A percentile compares a stretch with the other conserved stretches of the same genome.
Evolutionary conservation across 345 rosid species (phyloP).

Genomic region (Gossypium arboreum): DNA sequence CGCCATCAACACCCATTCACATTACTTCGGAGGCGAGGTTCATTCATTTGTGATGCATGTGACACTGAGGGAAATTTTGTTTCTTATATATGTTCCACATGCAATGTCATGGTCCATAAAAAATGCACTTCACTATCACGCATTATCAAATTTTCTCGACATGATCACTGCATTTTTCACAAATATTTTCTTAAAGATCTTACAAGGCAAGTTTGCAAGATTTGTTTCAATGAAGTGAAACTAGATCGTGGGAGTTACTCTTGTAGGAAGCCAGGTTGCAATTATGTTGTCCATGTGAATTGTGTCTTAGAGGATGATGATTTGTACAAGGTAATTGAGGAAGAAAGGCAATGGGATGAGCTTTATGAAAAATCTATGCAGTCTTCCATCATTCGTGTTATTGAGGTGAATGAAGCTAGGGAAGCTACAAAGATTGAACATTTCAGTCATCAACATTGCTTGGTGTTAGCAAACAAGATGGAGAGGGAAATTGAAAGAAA

Average conservation of each 20-base stretch:
- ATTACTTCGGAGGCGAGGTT: neutral
- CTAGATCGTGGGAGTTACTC: conserved; percentile 16
- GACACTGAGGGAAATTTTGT: neutral
- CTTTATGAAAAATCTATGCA: neutral
- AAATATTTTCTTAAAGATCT: neutral
- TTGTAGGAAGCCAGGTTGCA: conserved; percentile 4
- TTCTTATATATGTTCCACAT: conserved; percentile 16
- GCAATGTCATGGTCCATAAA: neutral
- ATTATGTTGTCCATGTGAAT: conserved; percentile 21
- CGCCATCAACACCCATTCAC: neutral
- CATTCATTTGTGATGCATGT: conserved; percentile 26
- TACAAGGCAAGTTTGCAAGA: neutral
- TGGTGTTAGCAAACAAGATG: neutral
- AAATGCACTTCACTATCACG: neutral
- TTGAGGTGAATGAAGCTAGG: neutral
- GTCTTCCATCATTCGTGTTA: neutral
- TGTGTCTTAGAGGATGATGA: conserved; percentile 14
- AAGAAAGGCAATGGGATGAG: neutral
- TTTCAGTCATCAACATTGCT: neutral
- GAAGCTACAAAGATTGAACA: conserved; percentile 3
- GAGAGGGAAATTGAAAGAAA: neutral
- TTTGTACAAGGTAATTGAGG: conserved; percentile 12
- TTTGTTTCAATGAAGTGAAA: conserved; percentile 10
- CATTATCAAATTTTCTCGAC: conserved; percentile 4
- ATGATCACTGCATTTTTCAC: neutral